phyloP scores from a whole-genome alignment of 352 stramenopile species.

The Phytopythium oedochilum region DNA sequence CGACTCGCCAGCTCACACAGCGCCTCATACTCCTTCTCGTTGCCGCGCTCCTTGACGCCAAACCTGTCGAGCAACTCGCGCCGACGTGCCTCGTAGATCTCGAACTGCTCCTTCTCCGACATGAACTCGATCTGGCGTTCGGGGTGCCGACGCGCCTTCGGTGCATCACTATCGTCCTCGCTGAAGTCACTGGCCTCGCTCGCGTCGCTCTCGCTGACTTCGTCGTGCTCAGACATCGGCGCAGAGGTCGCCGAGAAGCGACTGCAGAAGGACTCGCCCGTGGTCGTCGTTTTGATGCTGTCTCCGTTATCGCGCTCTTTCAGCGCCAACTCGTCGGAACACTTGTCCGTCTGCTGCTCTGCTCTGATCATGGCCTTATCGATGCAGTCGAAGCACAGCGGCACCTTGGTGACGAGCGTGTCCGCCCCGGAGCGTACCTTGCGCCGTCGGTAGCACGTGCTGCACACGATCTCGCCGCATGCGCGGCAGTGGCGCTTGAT shows the following conservation, averaged over 20 bases:
- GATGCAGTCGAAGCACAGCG: conserved; percentile 78
- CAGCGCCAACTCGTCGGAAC: conserved; percentile 6
- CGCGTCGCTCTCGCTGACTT: conserved; percentile 20
- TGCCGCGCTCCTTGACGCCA: conserved; percentile 33
- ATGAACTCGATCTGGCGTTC: conserved; percentile 36
- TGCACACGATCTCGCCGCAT: conserved; percentile 79
- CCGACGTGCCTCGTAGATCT: conserved; percentile 43
- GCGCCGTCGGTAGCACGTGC: conserved; percentile 58
- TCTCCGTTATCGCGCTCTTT: conserved; percentile 16
- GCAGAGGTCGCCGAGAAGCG: conserved; percentile 37
- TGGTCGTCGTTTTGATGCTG: conserved; percentile 30
- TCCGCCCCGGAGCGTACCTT: conserved; percentile 21
- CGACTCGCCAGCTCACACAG: conserved; percentile 65
- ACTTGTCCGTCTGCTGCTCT: not conserved
- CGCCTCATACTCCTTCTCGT: conserved; percentile 63
- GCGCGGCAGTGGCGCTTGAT: conserved; percentile 78
- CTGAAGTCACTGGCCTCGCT: conserved; percentile 32
- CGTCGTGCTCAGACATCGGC: conserved; percentile 23
- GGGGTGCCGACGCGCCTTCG: conserved; percentile 7
- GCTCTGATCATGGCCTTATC: conserved; percentile 52
- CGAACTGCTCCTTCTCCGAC: conserved; percentile 29
- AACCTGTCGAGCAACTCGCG: conserved; percentile 38
- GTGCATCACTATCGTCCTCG: conserved; percentile 16
- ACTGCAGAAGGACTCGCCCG: conserved; percentile 28
- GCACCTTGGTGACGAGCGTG: conserved; percentile 23